Base-by-base conservation (phyloP, 345 rosid genomes). In the Pelargonium nanum region DNA sequence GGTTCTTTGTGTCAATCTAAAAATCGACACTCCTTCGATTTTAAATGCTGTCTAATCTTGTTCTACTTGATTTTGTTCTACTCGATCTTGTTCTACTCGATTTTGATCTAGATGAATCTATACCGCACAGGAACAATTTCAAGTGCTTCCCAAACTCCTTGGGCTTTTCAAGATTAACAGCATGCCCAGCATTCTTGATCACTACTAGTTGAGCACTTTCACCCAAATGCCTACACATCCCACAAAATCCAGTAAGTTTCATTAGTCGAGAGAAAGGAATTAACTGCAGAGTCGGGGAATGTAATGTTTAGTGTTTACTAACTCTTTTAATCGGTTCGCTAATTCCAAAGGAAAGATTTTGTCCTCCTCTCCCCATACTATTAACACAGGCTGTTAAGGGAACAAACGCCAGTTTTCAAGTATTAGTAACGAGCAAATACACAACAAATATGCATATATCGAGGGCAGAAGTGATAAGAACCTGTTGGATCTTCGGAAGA, bases 351-450 rank as follows among this genome's bases (percentile, higher is more conserved):
- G 90, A 4, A 86, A 88, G 50, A 88, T 65, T 34, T 77, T 78
- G 65, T 88, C 98, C 40, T 81, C 61, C 63, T 91, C 87, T 70
- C 94, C 98, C 98, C 98, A 86, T 16, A 86, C 40, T 19, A 88
- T 81, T 78, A 83, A 44, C 20, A 91, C 79, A 16, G 81, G 89
- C 95, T 88, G 78, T 69, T 13, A n/a, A 51, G 56, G 17, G 22
- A 61, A 68, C 25, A 1, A 28, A 6, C 19, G 22, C n/a, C 12
- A 24, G 17, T 20, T 21, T 21, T 4, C 1, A 51, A 51, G 1
- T 16, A 51, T 51, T 17, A 51, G 22, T 17, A 16, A 51, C 12
- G 0, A 26, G 9, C 32, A 50, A 4, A 22, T 7, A 59, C 40
- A 9, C 20, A 1, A 19, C n/a, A 19, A 9, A 21, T 0, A 3